Conservation (phyloP, 768 basidiomycete genomes). For the Artomyces pyxidatus region DNA sequence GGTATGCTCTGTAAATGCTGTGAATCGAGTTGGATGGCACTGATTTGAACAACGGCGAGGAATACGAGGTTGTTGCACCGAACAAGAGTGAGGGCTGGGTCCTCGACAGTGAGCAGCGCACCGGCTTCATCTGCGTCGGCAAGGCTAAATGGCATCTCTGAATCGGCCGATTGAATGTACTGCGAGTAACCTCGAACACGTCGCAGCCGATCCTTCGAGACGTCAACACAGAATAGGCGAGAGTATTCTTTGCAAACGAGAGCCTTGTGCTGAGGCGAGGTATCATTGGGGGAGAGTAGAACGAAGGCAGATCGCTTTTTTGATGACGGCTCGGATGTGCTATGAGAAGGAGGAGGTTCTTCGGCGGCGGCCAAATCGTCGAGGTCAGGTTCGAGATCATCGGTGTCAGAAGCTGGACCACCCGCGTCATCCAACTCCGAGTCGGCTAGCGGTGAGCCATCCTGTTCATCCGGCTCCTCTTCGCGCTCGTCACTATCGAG, state of each 20-base stretch:
- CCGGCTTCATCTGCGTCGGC: neutral
- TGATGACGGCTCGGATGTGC: too few species aligned
- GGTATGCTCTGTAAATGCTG: neutral
- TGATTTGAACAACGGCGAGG: neutral
- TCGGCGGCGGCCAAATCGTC: neutral
- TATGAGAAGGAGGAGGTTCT: neutral
- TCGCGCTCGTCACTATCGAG: neutral
- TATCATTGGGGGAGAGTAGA: neutral
- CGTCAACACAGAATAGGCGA: too few species aligned
- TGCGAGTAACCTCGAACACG: neutral
- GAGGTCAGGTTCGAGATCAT: neutral
- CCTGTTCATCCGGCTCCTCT: neutral
- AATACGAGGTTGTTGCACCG: neutral
- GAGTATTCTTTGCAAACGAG: neutral
- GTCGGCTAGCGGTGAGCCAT: too few species aligned
- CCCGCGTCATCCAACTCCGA: neutral
- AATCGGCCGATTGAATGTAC: neutral
- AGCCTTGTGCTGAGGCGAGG: neutral
- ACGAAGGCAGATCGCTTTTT: neutral
- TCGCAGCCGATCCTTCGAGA: neutral
- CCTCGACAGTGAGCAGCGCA: neutral
- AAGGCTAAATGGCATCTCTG: too few species aligned
- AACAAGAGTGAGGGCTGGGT: neutral
- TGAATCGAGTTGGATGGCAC: neutral
- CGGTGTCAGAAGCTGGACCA: neutral